Base-by-base conservation (phyloP, 768 basidiomycete species). In the Tylopilus intermedius region DNA sequence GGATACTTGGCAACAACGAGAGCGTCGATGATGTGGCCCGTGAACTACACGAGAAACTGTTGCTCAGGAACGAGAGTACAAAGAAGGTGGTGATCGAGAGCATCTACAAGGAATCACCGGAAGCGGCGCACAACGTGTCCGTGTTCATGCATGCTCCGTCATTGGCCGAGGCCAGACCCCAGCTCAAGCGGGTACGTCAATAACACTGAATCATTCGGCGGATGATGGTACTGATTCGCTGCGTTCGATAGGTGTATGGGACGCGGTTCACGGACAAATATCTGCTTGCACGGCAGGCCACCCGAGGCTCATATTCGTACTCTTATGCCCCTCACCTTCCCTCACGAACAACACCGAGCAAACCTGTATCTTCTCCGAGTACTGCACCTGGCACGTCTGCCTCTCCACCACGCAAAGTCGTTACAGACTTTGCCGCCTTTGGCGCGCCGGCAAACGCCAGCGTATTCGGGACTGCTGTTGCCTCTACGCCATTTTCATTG, bases 181-280 rank as follows among this genome's bases (percentile, higher is more conserved):
- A 82, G 46, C 75, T 97, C 55, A 86, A 89, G 72, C 84, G 86
- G 74, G 94, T 93, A 65, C 55, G 77, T 67, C 39, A 27, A 42
- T 1, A 13, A 18, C 41, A 21, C 24, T 46, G 3, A 40, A 18
- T 15, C 10, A 18, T 15, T 0, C 5, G n/a, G 35, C 8, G 30
- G 38, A 39, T 52, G 58, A 41, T 44, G 38, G 15, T 52, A 27
- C 58, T 55, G 32, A 59, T 38, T 22, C 11, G 2, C 27, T 41
- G 53, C 32, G 51, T 47, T 55, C 38, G 4, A 26, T 66, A 96
- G 94, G 89, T 96, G 44, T 83, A 86, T 45, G 92, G 91, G n/a
- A 90, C 92, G 39, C 88, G 95, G 3, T 95, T 97, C 74, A 97
- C 95, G 18, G 94, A 98, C 60, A 94, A 95, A 69, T 98, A 97